Evolutionary conservation across 352 stramenopile species (phyloP).

Genomic region (Elongisporangium undulatum): DNA sequence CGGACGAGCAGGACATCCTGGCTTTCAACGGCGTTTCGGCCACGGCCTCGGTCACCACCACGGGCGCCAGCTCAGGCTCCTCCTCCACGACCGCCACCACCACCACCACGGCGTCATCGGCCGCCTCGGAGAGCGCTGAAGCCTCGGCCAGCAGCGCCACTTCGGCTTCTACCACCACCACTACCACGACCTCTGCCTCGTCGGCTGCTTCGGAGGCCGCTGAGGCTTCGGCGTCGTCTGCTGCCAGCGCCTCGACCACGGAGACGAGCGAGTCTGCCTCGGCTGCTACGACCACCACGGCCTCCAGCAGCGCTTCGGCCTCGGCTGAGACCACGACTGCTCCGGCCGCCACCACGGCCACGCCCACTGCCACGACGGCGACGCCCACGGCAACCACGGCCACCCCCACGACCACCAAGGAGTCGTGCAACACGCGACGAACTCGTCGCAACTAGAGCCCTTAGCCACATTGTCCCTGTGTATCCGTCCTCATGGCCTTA

Average conservation of each 20-base stretch:
- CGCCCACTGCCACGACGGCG: background rate
- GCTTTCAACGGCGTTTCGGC: constrained; percentile 41
- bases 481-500: background rate
- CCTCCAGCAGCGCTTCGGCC: background rate
- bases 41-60: constrained; percentile 17
- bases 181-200: background rate
- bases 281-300: background rate
- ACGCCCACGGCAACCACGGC: background rate
- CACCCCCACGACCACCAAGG: background rate
- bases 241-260: background rate
- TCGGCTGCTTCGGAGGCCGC: background rate
- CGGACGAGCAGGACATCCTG: constrained; percentile 25
- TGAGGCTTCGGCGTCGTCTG: background rate
- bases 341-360: background rate
- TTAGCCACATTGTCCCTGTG: background rate
- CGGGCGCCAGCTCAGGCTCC: background rate
- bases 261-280: background rate
- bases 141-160: background rate
- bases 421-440: background rate
- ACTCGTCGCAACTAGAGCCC: background rate
- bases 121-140: background rate
- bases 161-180: background rate
- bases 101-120: background rate
- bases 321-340: background rate
- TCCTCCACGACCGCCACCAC: constrained; percentile 2